Percentiles rank a stretch among this genome's conserved stretches.
phyloP scores from a whole-genome alignment of 1,284 basidiomycete species.

The Heimioporus punctisporus region DNA sequence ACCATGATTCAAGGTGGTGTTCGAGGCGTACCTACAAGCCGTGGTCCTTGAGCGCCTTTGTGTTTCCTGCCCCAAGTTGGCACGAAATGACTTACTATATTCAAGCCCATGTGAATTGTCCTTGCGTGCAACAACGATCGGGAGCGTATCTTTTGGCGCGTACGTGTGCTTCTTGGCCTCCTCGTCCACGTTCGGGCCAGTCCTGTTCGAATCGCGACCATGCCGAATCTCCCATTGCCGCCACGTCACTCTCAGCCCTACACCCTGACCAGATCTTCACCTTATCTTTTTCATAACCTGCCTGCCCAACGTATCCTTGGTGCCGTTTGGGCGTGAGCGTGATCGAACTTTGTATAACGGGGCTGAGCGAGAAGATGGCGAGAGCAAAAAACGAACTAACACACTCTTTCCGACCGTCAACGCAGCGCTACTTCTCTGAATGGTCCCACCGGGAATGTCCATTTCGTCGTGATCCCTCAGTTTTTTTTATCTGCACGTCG shows the following conservation, averaged over 20 bases:
- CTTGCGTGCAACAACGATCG: conserved; percentile 68
- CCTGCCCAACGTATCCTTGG: conserved; percentile 77
- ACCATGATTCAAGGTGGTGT: neutral
- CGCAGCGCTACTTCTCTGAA: conserved; percentile 41
- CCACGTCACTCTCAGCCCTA: conserved; percentile 89
- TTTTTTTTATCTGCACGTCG: conserved; percentile 68
- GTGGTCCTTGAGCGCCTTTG: conserved; percentile 44
- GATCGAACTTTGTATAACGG: conserved; percentile 51
- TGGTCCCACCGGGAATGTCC: conserved; percentile 66
- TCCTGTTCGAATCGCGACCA: conserved; percentile 44
- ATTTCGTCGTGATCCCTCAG: conserved; percentile 80
- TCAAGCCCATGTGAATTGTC: conserved; percentile 83
- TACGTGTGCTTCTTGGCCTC: conserved; percentile 88
- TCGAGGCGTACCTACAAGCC: conserved; percentile 54
- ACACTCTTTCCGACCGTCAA: conserved; percentile 59
- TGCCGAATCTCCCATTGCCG: conserved; percentile 77
- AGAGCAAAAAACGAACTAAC: conserved; percentile 25
- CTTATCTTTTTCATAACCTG: conserved; percentile 94
- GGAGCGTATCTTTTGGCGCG: conserved; percentile 79
- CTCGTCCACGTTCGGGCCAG: conserved; percentile 59
- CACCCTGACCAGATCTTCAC: conserved; percentile 91
- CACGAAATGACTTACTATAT: conserved; percentile 67
- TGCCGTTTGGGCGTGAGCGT: conserved; percentile 62
- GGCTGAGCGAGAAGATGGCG: neutral
- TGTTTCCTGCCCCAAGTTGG: conserved; percentile 44